Conservation (phyloP, 2,329 filamentous ascomycete genomes). For the Alternaria sp. region DNA sequence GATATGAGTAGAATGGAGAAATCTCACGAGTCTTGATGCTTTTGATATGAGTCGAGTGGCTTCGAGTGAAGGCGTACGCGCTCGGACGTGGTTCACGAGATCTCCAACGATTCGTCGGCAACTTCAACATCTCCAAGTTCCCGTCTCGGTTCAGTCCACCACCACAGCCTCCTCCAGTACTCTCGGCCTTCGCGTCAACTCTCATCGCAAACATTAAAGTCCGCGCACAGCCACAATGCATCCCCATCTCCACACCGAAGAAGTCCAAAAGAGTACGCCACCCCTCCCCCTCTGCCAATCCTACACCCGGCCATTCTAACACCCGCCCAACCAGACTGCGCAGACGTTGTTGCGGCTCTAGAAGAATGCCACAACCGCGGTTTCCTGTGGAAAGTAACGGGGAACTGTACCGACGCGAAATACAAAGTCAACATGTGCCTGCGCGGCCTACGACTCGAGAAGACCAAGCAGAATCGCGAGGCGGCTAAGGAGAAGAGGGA, state of each 20-base stretch:
- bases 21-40: not conserved
- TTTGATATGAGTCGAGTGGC: constrained; percentile 6
- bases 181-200: not conserved
- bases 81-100: constrained; percentile 40
- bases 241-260: constrained; percentile 93
- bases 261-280: constrained; percentile 76
- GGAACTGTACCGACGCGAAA: constrained; percentile 90
- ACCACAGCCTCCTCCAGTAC: not conserved
- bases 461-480: constrained; percentile 79
- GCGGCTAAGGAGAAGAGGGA: constrained; percentile 72
- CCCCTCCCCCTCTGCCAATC: not conserved
- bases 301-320: constrained; percentile 10
- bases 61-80: constrained; percentile 24
- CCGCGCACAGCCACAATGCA: constrained; percentile 71
- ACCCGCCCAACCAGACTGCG: constrained; percentile 73
- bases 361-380: constrained; percentile 94
- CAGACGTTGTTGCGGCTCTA: constrained; percentile 90
- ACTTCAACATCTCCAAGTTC: constrained; percentile 16
- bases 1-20: not conserved
- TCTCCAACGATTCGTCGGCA: constrained; percentile 31
- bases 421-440: constrained; percentile 84
- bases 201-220: not conserved
- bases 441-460: constrained; percentile 78
- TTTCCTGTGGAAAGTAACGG: constrained; percentile 89
- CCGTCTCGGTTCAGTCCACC: not conserved